Base-by-base conservation (phyloP, 495 filamentous ascomycete species). In the Lophiotrema nucula region DNA sequence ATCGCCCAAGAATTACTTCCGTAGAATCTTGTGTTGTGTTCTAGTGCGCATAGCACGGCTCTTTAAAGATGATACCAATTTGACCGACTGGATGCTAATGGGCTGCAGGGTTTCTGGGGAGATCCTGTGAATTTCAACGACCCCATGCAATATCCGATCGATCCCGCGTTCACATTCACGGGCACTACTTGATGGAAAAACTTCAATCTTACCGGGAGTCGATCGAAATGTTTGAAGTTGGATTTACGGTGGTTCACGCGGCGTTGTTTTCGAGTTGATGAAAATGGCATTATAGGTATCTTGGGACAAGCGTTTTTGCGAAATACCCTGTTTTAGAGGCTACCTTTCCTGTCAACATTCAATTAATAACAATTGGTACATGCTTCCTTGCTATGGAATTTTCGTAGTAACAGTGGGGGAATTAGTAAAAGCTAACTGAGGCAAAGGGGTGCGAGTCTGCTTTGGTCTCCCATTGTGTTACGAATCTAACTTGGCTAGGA, bases 21-120 rank as follows among this genome's bases (percentile, higher is more conserved):
- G n/a, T n/a, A n/a, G n/a, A n/a, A n/a, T n/a, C n/a, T n/a, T n/a
- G n/a, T n/a, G n/a, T n/a, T n/a, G n/a, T n/a, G n/a, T n/a, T n/a
- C n/a, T n/a, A n/a, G n/a, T n/a, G n/a, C n/a, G n/a, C n/a, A n/a
- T n/a, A n/a, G n/a, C n/a, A n/a, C n/a, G n/a, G n/a, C n/a, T n/a
- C n/a, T n/a, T n/a, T n/a, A n/a, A n/a, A n/a, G n/a, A n/a, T n/a
- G n/a, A n/a, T n/a, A n/a, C n/a, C n/a, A n/a, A n/a, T n/a, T n/a
- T n/a, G n/a, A n/a, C n/a, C n/a, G n/a, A n/a, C n/a, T n/a, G 4
- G 2, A 41, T 25, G 21, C 3, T 54, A 21, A 41, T 31, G 4
- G 16, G 19, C 2, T 12, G 1, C 19, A 62, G 58, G 58, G 58
- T 24, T 62, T 62, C 26, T 62, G 58, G 58, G 58, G 58, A 16